phyloP scores from a whole-genome alignment of 192 early-diverging fungal species.

The Coemansia nantahalensis region DNA sequence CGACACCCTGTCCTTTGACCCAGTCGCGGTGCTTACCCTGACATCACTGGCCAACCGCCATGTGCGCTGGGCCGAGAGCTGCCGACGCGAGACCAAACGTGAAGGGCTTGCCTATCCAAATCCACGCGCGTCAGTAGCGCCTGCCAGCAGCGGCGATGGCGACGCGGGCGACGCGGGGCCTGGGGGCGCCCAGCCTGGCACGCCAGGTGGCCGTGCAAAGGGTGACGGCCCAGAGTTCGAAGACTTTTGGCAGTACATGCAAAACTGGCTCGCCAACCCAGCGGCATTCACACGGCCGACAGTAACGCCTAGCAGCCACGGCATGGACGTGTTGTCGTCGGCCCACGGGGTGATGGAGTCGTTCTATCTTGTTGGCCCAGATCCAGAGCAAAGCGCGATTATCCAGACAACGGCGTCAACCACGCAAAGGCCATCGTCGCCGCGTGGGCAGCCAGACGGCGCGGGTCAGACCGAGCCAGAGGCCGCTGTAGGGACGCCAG shows the following conservation, averaged over 20 bases:
- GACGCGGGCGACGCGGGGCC: not conserved
- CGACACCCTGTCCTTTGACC: constrained; percentile 33
- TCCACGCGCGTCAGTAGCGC: not conserved
- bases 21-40: constrained; percentile 37
- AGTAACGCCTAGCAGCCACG: constrained; percentile 1
- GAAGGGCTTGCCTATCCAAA: not conserved
- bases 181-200: too few species aligned
- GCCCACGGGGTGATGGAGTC: constrained; percentile 45
- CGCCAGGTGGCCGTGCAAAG: constrained; percentile 3
- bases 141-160: not conserved
- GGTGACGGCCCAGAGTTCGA: constrained; percentile 43
- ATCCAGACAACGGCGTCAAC: constrained; percentile 19
- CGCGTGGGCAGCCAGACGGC: constrained; percentile 3
- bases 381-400: constrained; percentile 35
- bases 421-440: constrained; percentile 7
- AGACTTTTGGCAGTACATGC: constrained; percentile 54
- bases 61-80: constrained; percentile 40
- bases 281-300: constrained; percentile 39
- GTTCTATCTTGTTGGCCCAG: constrained; percentile 45
- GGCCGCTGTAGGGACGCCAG: not conserved
- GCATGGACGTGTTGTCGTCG: not conserved
- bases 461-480: not conserved
- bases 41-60: constrained; percentile 39
- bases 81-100: constrained; percentile 22
- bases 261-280: constrained; percentile 49